Evolutionary conservation across 805 yeast genomes (phyloP).

Genomic region (Wickerhamiella occidentalis): DNA sequence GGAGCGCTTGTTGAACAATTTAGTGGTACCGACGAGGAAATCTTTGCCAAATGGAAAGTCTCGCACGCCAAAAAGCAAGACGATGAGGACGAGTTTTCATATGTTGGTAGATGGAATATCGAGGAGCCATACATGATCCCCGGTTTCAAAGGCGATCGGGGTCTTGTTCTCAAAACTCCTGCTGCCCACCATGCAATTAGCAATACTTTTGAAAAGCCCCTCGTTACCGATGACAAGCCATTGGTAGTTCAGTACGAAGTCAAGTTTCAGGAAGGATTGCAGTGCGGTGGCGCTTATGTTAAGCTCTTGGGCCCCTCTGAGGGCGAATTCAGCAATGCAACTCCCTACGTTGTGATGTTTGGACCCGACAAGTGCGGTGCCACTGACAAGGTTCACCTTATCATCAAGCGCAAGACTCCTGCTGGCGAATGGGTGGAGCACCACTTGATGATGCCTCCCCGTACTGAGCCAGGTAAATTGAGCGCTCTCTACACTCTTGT

Average conservation of each 20-base stretch:
- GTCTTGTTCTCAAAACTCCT: conserved; percentile 60
- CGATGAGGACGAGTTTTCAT: conserved; percentile 42
- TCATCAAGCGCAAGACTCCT: conserved; percentile 44
- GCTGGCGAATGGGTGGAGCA: conserved; percentile 55
- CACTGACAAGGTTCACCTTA: conserved; percentile 68
- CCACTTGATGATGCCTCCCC: conserved; percentile 55
- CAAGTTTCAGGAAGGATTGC: conserved; percentile 63
- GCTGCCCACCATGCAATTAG: conserved; percentile 80
- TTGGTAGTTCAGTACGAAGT: conserved; percentile 84
- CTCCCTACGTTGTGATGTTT: conserved; percentile 80
- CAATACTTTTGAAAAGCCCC: conserved; percentile 41
- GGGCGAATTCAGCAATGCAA: conserved; percentile 44
- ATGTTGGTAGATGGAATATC: conserved; percentile 64
- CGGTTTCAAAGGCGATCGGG: conserved; percentile 55
- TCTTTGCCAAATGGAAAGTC: conserved; percentile 39
- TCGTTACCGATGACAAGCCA: conserved; percentile 49
- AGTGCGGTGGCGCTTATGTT: conserved; percentile 84
- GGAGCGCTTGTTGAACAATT: conserved; percentile 27
- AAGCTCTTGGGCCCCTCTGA: conserved; percentile 47
- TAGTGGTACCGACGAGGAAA: conserved; percentile 27
- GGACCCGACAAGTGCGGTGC: conserved; percentile 90
- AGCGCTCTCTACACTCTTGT: conserved; percentile 67
- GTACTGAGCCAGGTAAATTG: conserved; percentile 41
- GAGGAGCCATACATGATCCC: conserved; percentile 49
- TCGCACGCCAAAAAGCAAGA: conserved; percentile 36